Conservation (phyloP, 257 asterid species). For the Petrea volubilis region DNA sequence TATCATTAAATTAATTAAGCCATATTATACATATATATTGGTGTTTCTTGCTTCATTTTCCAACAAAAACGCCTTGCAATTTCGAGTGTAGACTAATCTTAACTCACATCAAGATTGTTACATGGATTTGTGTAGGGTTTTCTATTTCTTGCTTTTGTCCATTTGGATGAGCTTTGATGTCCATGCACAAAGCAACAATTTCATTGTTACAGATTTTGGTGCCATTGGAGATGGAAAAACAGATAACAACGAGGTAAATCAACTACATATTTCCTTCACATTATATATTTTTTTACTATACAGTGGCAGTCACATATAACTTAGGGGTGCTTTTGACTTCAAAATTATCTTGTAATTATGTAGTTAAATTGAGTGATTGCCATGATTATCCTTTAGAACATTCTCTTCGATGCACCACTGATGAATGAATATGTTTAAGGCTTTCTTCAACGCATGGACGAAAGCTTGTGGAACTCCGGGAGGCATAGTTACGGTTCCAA, state of each 20-base stretch:
- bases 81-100: neutral
- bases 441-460: conserved; percentile 47
- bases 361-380: too few species aligned
- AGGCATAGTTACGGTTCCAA: conserved; percentile 38
- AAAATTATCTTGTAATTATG: too few species aligned
- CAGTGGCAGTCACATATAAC: neutral
- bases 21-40: neutral
- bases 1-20: neutral
- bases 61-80: neutral
- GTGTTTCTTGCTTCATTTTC: neutral
- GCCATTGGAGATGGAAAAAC: conserved; percentile 40
- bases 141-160: neutral
- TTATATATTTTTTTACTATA: too few species aligned
- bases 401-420: neutral
- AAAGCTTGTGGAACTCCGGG: conserved; percentile 45
- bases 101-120: neutral
- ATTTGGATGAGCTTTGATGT: neutral
- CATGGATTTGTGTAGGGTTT: conserved; percentile 2
- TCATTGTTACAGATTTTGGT: conserved; percentile 43
- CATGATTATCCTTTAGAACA: too few species aligned
- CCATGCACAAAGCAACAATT: conserved; percentile 3
- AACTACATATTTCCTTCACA: neutral
- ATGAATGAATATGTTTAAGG: conserved; percentile 19
- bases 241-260: conserved; percentile 48
- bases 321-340: too few species aligned